Evolutionary conservation across 2,329 filamentous ascomycete species (phyloP).

Genomic region (Cordyceps sp.): DNA sequence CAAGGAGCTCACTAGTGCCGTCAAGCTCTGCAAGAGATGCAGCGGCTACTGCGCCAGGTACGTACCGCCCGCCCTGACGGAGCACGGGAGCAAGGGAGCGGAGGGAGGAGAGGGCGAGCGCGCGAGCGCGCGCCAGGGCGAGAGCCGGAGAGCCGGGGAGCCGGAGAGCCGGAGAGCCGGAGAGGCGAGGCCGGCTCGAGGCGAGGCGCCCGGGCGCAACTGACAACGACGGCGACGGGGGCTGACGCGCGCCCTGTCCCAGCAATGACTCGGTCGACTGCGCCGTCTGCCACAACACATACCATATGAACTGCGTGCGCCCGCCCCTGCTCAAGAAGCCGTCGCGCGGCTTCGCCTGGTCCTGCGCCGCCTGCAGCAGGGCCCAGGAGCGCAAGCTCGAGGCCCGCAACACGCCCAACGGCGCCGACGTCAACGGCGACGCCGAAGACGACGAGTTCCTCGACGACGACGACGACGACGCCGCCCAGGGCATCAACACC

Average conservation of each 20-base stretch:
- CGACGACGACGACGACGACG: conserved; percentile 58
- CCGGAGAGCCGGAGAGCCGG: too few relatives aligned
- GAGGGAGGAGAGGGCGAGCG: too few relatives aligned
- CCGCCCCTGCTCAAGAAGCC: conserved; percentile 90
- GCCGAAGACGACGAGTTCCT: conserved; percentile 45
- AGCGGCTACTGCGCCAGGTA: conserved; percentile 81
- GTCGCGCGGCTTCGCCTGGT: conserved; percentile 94
- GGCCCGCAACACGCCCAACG: conserved; percentile 67
- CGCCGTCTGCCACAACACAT: conserved; percentile 84
- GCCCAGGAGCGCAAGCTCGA: conserved; percentile 90
- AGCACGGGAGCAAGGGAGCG: too few relatives aligned
- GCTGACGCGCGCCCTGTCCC: conserved; percentile 7
- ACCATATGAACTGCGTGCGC: conserved; percentile 96
- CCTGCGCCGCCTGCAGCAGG: conserved; percentile 86
- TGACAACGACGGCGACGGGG: too few relatives aligned
- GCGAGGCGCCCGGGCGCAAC: too few relatives aligned
- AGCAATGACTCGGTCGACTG: conserved; percentile 94
- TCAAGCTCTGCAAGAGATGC: conserved; percentile 93
- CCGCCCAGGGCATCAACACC: conserved; percentile 37
- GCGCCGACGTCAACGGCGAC: conserved; percentile 51
- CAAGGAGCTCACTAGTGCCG: conserved; percentile 89
- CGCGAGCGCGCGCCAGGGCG: too few relatives aligned
- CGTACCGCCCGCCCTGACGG: too few relatives aligned
- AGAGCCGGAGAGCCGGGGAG: too few relatives aligned
- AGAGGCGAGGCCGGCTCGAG: too few relatives aligned